Conservation (phyloP, 345 rosid species). For the Punica granatum region DNA sequence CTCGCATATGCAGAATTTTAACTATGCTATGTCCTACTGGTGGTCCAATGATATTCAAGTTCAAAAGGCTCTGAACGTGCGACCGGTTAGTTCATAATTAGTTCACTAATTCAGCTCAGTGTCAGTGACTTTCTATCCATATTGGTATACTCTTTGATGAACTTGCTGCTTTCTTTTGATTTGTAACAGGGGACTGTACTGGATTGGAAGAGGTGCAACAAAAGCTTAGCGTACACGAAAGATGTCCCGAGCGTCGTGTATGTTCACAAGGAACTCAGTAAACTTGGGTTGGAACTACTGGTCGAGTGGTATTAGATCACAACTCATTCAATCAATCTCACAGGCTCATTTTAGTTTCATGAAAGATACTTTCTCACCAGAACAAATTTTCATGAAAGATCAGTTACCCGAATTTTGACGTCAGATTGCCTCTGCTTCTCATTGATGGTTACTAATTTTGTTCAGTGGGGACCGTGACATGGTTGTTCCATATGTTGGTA, state of each 20-base stretch:
- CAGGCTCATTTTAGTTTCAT: too few relatives aligned
- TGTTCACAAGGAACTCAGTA: conserved; percentile 18
- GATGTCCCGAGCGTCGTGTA: conserved; percentile 6
- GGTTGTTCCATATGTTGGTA: conserved; percentile 21
- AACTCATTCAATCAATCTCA: background rate
- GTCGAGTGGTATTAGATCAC: conserved; percentile 14
- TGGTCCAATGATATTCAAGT: background rate
- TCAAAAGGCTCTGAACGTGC: background rate
- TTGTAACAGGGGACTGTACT: conserved; percentile 18
- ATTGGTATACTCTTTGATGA: too few relatives aligned
- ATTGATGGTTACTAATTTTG: background rate
- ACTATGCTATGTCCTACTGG: background rate
- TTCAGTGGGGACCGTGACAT: conserved; percentile 33
- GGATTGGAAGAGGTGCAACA: conserved; percentile 21
- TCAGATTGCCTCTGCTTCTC: fast-evolving
- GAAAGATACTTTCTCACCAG: too few relatives aligned
- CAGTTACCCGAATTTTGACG: background rate
- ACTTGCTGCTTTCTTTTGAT: background rate
- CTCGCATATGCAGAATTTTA: background rate
- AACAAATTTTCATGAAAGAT: background rate
- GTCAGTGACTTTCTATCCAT: too few relatives aligned
- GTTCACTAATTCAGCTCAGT: background rate
- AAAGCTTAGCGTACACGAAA: conserved; percentile 12
- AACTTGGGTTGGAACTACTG: conserved; percentile 12
- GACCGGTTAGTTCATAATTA: background rate